phyloP scores from a whole-genome alignment of 2,329 filamentous ascomycete species.

The Thelonectria blattea region DNA sequence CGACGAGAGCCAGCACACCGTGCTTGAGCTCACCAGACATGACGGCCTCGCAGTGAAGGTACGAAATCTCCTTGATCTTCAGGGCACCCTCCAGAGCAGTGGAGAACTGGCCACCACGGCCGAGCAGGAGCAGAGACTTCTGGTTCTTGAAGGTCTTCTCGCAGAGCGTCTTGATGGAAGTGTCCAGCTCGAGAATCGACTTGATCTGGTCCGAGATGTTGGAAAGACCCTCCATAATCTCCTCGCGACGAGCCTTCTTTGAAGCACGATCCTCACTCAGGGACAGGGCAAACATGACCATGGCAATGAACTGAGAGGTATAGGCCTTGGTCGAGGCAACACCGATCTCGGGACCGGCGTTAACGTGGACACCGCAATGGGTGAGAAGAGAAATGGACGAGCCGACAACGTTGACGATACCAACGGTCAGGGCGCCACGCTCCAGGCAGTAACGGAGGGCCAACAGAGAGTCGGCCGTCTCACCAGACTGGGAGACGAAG shows the following conservation, averaged over 20 bases:
- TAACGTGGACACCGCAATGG: slow-evolving; percentile 99
- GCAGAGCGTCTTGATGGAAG: slow-evolving; percentile 93
- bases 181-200: slow-evolving; percentile 87
- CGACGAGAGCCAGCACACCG: slow-evolving; percentile 94
- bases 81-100: slow-evolving; percentile 96
- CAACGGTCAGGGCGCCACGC: slow-evolving; percentile 94
- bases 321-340: slow-evolving; percentile 99
- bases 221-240: slow-evolving; percentile 93
- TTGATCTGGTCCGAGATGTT: slow-evolving; percentile 92
- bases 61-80: slow-evolving; percentile 99
- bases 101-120: slow-evolving; percentile 94
- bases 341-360: slow-evolving; percentile 97
- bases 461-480: slow-evolving; percentile 97
- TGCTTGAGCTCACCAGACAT: slow-evolving; percentile 99
- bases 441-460: slow-evolving; percentile 97
- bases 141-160: slow-evolving; percentile 94
- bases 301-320: slow-evolving; percentile 98
- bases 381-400: slow-evolving; percentile 98
- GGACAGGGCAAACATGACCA: slow-evolving; percentile 99
- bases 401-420: slow-evolving; percentile 98
- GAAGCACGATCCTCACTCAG: slow-evolving; percentile 96
- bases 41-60: slow-evolving; percentile 98
- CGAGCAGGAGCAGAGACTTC: slow-evolving; percentile 91
- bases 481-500: slow-evolving; percentile 97
- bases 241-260: slow-evolving; percentile 87